Percentiles rank a stretch among this genome's conserved stretches.
Conservation (phyloP, 2,329 filamentous ascomycete genomes). For the Colletotrichum liriopes region DNA sequence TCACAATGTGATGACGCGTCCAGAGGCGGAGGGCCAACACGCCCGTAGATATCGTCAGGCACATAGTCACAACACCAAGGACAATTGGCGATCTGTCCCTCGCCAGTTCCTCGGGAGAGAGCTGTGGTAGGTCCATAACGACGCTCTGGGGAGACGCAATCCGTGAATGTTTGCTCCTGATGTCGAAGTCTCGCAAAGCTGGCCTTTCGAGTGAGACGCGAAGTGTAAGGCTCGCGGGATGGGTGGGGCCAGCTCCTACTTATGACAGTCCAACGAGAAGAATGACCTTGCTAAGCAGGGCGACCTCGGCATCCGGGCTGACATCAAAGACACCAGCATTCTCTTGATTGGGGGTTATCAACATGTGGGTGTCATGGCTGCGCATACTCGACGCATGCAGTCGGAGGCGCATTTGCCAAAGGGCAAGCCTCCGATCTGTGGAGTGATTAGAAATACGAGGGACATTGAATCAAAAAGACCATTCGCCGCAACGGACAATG, state of each 20-base stretch:
- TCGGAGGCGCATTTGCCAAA: not conserved
- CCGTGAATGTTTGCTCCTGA: not conserved
- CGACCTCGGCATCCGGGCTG: not conserved
- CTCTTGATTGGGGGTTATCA: not conserved
- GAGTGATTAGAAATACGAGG: not conserved
- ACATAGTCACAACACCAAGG: constrained; percentile 44
- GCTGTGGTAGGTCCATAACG: constrained; percentile 29
- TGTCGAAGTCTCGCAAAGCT: not conserved
- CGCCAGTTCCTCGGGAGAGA: constrained; percentile 26
- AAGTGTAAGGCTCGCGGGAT: not conserved
- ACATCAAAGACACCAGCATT: not conserved
- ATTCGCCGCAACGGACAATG: not conserved
- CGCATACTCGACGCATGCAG: constrained; percentile 1
- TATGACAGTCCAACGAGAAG: not conserved
- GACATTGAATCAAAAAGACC: no score
- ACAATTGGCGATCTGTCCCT: constrained; percentile 41
- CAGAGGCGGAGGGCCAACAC: constrained; percentile 46
- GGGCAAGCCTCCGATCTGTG: not conserved
- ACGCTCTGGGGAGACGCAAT: not conserved
- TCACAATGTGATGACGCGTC: constrained; percentile 47
- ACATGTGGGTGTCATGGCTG: not conserved
- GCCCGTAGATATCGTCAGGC: constrained; percentile 41
- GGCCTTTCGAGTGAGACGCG: not conserved
- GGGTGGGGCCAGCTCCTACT: not conserved
- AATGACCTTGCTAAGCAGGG: not conserved